These are phyloP conservation scores for Westerdykella ornata DNA, from an alignment of 2,329 filamentous ascomycete species.

Conservation along the genomic window DNA sequence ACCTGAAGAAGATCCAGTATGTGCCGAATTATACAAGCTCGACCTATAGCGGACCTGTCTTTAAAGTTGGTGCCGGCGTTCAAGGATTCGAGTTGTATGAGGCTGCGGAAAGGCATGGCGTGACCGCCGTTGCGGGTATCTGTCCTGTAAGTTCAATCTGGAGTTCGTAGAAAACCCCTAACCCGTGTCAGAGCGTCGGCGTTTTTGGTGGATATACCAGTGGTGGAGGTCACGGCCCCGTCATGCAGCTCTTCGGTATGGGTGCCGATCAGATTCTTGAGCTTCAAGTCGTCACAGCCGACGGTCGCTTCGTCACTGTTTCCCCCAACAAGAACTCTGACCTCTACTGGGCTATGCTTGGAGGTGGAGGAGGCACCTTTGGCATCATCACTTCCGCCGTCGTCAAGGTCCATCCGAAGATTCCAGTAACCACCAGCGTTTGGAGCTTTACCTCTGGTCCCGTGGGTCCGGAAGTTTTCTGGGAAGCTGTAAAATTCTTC, in stretches of 20 bases:
- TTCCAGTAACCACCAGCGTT: constrained; percentile 28
- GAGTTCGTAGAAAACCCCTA: too few relatives aligned
- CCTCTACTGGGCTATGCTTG: constrained; percentile 21
- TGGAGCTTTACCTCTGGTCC: constrained; percentile 20
- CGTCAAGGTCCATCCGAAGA: constrained; percentile 27
- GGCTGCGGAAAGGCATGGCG: constrained; percentile 25
- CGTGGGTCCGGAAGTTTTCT: constrained; percentile 22
- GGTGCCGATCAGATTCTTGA: constrained; percentile 19
- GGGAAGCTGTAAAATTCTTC: constrained; percentile 18
- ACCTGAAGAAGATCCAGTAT: constrained; percentile 25
- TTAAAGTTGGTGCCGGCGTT: constrained; percentile 30
- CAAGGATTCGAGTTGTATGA: constrained; percentile 26
- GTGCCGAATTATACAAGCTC: constrained; percentile 18
- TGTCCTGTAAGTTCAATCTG: not conserved
- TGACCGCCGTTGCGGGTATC: constrained; percentile 21
- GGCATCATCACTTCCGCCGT: constrained; percentile 20
- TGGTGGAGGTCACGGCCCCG: constrained; percentile 50
- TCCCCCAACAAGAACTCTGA: constrained; percentile 10
- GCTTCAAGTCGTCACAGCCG: constrained; percentile 16
- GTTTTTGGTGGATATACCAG: constrained; percentile 37
- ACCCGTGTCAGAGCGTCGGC: constrained; percentile 45
- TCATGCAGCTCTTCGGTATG: constrained; percentile 43
- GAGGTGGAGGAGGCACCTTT: constrained; percentile 21
- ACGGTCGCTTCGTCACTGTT: constrained; percentile 12
- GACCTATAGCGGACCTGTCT: constrained; percentile 23